Conservation (phyloP, 768 basidiomycete genomes). For the Amanita rubescens region DNA sequence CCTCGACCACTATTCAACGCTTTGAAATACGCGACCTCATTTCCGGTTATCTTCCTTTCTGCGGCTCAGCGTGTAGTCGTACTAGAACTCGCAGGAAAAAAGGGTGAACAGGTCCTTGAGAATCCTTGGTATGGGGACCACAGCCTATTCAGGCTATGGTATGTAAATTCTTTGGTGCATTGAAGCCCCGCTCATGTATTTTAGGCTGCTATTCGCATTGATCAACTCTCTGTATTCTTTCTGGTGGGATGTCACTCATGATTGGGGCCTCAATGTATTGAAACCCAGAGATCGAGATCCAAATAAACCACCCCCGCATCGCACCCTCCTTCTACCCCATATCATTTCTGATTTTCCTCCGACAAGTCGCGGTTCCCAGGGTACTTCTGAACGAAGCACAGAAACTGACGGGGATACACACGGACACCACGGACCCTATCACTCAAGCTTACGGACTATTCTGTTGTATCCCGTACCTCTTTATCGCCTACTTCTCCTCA, state of each 20-base stretch:
- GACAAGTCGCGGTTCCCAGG: constrained; percentile 9
- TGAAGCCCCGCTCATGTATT: background rate
- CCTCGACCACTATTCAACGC: constrained; percentile 83
- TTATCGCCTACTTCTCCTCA: constrained; percentile 75
- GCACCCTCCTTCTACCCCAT: constrained; percentile 39
- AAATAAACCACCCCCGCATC: constrained; percentile 27
- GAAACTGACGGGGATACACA: background rate
- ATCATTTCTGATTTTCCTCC: constrained; percentile 32
- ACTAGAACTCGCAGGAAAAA: constrained; percentile 45
- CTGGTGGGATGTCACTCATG: constrained; percentile 99
- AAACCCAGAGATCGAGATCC: constrained; percentile 25
- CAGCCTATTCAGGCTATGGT: constrained; percentile 82
- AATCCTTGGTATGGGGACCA: constrained; percentile 70
- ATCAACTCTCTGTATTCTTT: constrained; percentile 93
- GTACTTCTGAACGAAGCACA: background rate
- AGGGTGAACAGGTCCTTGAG: constrained; percentile 34
- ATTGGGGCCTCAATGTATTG: constrained; percentile 89
- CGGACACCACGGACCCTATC: constrained; percentile 1
- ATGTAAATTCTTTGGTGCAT: constrained; percentile 15
- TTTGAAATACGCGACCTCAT: constrained; percentile 92
- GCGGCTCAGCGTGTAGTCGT: constrained; percentile 78
- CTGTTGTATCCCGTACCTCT: constrained; percentile 75
- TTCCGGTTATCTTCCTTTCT: constrained; percentile 92
- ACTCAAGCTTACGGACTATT: constrained; percentile 58
- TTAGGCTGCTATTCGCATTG: constrained; percentile 78